These are phyloP conservation scores for Colletotrichum spinosum DNA, from an alignment of 2,329 filamentous ascomycete species.

Conservation along the genomic window DNA sequence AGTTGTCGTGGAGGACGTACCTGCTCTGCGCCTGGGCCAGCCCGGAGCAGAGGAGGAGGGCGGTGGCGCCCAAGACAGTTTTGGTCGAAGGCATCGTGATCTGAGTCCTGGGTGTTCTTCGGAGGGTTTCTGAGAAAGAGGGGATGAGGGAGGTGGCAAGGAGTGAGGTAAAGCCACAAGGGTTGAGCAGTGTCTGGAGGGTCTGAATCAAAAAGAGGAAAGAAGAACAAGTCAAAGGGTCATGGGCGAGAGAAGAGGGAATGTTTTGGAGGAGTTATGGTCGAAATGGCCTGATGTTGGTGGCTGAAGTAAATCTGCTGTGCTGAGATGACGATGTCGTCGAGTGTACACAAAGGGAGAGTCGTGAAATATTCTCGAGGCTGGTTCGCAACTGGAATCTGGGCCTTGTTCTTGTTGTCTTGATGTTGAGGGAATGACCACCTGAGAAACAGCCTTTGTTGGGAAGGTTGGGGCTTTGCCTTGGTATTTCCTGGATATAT, in stretches of 20 bases:
- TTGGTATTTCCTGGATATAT: slow-evolving; percentile 6
- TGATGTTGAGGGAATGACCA: slow-evolving; percentile 22
- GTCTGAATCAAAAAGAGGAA: slow-evolving; percentile 28
- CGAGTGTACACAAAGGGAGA: slow-evolving; percentile 9
- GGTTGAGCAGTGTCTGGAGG: slow-evolving; percentile 15
- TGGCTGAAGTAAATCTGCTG: slow-evolving; percentile 19
- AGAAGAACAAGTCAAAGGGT: slow-evolving; percentile 28
- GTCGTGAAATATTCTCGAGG: slow-evolving; percentile 5
- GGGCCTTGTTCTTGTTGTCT: slow-evolving; percentile 6
- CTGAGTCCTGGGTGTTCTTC: neutral
- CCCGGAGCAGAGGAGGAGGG: slow-evolving; percentile 24
- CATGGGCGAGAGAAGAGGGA: slow-evolving; percentile 22
- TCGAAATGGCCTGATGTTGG: slow-evolving; percentile 22
- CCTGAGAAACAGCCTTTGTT: slow-evolving; percentile 12
- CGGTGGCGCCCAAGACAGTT: slow-evolving; percentile 26
- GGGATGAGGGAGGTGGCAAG: slow-evolving; percentile 9
- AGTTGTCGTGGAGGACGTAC: slow-evolving; percentile 62
- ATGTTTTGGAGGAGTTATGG: slow-evolving; percentile 11
- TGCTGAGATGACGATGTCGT: slow-evolving; percentile 15
- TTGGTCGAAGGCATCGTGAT: slow-evolving; percentile 30
- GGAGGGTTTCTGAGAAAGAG: neutral
- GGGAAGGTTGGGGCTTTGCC: slow-evolving; percentile 4
- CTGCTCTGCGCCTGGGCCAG: slow-evolving; percentile 41
- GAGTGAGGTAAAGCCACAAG: slow-evolving; percentile 7
- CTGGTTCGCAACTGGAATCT: slow-evolving; percentile 19